Base-by-base conservation (phyloP, 805 yeast genomes). In the Pachysolen tannophilus region DNA sequence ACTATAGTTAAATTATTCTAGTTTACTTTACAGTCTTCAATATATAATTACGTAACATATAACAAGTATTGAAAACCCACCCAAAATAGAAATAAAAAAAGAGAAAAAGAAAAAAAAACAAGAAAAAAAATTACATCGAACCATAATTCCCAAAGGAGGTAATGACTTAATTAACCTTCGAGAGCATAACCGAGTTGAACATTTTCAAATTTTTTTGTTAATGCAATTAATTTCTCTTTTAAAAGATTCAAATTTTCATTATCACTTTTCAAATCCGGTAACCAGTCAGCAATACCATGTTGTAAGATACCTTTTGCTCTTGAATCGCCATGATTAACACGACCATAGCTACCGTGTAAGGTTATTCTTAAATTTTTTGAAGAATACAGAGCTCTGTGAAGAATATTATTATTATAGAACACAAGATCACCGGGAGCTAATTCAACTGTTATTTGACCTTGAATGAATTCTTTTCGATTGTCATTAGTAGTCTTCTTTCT, bases 261-360 rank as follows among this genome's bases (percentile, higher is more conserved):
- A 15, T 37, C 32, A 2, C 56, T 60, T 28, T 34, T 39, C 19
- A 68, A 55, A 13, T 56, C 44, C 10, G 59, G 57, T 17, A 65
- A 44, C 76, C 76, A 69, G 28, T 59, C 57, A 7, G 62, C 65
- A 5, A 68, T 72, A 1, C 75, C 76, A 42, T 68, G 74, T 47
- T 69, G 76, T 32, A 69, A 58, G n/a, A 69, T 60, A n/a, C 72
- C 69, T 41, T 58, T 60, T 3, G 75, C 74, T 38, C 75, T 53
- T 10, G 55, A 43, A 35, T 53, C 52, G 5, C 74, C 75, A 35
- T 49, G 49, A 25, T 57, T 53, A 16, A 40, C 54, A 41, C 65
- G 67, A 4, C 76, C 76, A 41, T 68, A 67, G 3, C 72, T 63
- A 0, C 75, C 76, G 46, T 69, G 76, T 18, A 69, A 47, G 0